These are phyloP conservation scores for Penicillium sp. DNA, from an alignment of 2,329 filamentous ascomycete genomes.

Conservation along the genomic window DNA sequence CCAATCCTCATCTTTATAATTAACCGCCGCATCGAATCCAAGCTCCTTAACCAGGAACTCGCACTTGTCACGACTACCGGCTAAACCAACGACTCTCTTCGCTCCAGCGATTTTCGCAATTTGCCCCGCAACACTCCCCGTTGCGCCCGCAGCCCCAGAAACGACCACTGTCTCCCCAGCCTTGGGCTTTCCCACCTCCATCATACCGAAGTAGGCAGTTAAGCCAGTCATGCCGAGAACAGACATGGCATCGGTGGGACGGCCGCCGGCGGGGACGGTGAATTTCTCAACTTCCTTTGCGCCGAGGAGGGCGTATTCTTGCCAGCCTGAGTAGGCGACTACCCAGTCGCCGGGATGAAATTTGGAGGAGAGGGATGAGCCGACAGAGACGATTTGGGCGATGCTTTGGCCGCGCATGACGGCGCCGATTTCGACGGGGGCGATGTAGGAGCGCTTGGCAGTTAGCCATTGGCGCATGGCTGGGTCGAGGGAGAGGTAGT, in stretches of 20 bases:
- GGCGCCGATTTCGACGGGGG: conserved; percentile 69
- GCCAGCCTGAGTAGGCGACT: conserved; percentile 64
- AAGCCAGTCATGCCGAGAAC: conserved; percentile 69
- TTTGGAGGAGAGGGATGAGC: conserved; percentile 46
- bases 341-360: conserved; percentile 53
- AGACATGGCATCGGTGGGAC: conserved; percentile 64
- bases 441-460: conserved; percentile 65
- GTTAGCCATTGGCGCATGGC: conserved; percentile 77
- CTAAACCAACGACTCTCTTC: conserved; percentile 66
- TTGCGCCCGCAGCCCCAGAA: conserved; percentile 77
- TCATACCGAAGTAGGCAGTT: conserved; percentile 77
- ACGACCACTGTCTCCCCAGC: conserved; percentile 76
- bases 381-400: conserved; percentile 62
- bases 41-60: conserved; percentile 66
- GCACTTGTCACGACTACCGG: conserved; percentile 70
- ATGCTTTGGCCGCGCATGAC: conserved; percentile 69
- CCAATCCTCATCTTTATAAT: conserved; percentile 71
- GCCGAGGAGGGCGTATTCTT: conserved; percentile 64
- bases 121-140: conserved; percentile 75
- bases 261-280: conserved; percentile 51
- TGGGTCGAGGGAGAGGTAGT: conserved; percentile 73
- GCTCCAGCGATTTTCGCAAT: conserved; percentile 74
- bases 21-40: conserved; percentile 69
- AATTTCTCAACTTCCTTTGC: conserved; percentile 56
- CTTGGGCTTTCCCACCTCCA: conserved; percentile 69